Evolutionary conservation across 176 grass and related monocot species (phyloP).

Genomic region (Phoenix dactylifera): DNA sequence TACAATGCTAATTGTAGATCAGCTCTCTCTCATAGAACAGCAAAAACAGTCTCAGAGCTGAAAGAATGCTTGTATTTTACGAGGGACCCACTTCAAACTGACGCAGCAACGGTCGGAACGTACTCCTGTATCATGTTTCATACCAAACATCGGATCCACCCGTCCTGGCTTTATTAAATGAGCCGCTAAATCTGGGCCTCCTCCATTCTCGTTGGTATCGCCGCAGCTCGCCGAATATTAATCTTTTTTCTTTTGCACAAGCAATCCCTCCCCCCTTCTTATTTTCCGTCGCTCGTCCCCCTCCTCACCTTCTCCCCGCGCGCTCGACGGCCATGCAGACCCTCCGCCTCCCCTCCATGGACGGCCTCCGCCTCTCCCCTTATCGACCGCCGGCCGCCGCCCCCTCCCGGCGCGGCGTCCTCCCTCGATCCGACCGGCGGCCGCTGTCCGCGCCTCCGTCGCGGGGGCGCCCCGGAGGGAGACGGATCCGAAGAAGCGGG

Average conservation of each 20-base stretch:
- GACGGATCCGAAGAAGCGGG: slow-evolving; percentile 80
- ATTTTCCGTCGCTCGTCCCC: slow-evolving; percentile 15
- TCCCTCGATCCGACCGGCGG: background rate
- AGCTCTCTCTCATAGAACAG: no score
- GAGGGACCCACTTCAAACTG: no score
- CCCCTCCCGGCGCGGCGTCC: slow-evolving; percentile 1
- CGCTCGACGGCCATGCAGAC: slow-evolving; percentile 39
- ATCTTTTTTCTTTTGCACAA: background rate
- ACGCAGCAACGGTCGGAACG: no score
- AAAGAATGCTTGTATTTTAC: no score
- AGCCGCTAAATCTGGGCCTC: no score
- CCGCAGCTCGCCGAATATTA: background rate
- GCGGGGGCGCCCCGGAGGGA: slow-evolving; percentile 40
- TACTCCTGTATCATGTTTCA: no score
- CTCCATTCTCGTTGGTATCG: slow-evolving; percentile 19
- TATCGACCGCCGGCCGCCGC: background rate
- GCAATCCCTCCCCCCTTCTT: background rate
- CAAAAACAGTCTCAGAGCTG: no score
- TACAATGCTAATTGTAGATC: no score
- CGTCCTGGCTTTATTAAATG: no score
- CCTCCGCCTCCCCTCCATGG: slow-evolving; percentile 41
- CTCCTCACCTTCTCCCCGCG: background rate
- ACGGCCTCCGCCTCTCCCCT: slow-evolving; percentile 9
- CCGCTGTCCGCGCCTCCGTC: slow-evolving; percentile 20
- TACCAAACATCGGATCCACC: no score